These are phyloP conservation scores for Sphenostylis stenocarpa DNA, from an alignment of 306 rosid species.

Conservation along the genomic window DNA sequence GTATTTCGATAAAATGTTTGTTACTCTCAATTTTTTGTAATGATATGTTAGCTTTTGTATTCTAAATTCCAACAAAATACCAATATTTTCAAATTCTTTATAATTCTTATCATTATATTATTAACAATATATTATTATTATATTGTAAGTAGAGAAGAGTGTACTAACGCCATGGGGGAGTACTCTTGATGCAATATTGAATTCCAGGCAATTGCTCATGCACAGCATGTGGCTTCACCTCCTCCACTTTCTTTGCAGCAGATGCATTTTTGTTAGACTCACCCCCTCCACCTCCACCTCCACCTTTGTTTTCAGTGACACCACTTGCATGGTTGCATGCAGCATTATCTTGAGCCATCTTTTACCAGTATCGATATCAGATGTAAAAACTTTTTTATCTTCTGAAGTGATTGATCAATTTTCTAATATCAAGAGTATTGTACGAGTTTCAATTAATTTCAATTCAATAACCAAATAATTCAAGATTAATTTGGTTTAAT, in stretches of 20 bases:
- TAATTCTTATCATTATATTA: neutral
- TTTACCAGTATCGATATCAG: neutral
- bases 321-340: neutral
- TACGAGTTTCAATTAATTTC: neutral
- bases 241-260: neutral
- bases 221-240: slow-evolving; percentile 30
- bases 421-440: neutral
- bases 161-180: slow-evolving; percentile 84
- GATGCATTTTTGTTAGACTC: neutral
- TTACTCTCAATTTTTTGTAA: neutral
- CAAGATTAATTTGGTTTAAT: neutral
- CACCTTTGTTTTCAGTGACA: neutral
- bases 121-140: neutral
- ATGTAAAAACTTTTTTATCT: neutral
- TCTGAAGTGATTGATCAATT: neutral
- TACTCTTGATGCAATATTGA: slow-evolving; percentile 72
- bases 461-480: neutral
- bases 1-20: neutral
- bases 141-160: neutral
- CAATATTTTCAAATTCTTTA: neutral
- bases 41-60: neutral
- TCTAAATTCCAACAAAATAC: neutral
- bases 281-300: neutral
- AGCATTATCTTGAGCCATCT: slow-evolving; percentile 34
- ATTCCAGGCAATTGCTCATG: slow-evolving; percentile 74